phyloP scores from a whole-genome alignment of 1,284 basidiomycete species.

The Pyrrhoderma lamaoense region DNA sequence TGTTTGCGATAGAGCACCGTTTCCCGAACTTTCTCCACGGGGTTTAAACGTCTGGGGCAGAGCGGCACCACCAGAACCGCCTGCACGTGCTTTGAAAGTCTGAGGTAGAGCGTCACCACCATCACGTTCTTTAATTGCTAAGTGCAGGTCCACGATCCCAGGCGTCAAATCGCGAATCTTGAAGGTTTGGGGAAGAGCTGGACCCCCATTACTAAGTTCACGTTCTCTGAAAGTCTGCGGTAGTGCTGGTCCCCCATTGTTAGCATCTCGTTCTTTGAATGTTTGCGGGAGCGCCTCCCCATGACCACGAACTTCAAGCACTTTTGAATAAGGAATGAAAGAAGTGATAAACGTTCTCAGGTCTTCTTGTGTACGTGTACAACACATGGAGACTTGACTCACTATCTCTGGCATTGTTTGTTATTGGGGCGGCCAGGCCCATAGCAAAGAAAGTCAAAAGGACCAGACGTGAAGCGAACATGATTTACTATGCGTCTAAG shows the following conservation, averaged over 20 bases:
- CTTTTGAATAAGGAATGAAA: too few species aligned
- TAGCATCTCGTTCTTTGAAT: too few species aligned
- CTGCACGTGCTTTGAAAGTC: constrained; percentile 9
- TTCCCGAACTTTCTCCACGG: neutral
- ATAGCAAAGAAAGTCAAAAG: constrained; percentile 7
- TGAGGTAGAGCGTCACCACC: neutral
- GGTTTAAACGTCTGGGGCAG: neutral
- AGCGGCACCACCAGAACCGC: neutral
- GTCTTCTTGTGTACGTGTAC: too few species aligned
- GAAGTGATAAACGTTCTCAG: neutral
- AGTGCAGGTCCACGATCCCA: neutral
- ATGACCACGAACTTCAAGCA: too few species aligned
- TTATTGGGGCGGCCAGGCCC: constrained; percentile 1
- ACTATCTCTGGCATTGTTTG: neutral
- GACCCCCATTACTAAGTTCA: neutral
- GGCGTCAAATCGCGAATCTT: constrained; percentile 4
- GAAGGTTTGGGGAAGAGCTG: constrained; percentile 8
- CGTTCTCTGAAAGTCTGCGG: too few species aligned
- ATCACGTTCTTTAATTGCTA: too few species aligned
- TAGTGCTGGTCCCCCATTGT: too few species aligned
- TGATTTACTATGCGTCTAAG: neutral
- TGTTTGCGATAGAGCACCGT: constrained; percentile 12
- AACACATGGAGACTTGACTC: neutral
- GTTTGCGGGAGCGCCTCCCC: too few species aligned
- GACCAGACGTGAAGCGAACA: constrained; percentile 11